These are phyloP conservation scores for Spatholobus suberectus DNA, from an alignment of 306 rosid genomes.

Conservation along the genomic window DNA sequence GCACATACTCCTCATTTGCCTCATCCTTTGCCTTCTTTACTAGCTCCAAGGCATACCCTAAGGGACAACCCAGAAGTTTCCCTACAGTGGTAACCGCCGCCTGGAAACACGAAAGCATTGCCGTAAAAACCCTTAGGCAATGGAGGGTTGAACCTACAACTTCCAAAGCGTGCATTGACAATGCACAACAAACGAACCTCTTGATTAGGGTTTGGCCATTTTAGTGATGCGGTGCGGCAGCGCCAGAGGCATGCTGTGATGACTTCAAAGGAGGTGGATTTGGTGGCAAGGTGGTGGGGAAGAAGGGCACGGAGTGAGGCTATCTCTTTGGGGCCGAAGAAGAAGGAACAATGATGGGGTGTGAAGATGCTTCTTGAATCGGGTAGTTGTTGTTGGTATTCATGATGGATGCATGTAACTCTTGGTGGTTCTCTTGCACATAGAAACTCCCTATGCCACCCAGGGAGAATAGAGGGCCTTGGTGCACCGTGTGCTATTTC, in stretches of 20 bases:
- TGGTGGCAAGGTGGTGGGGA: not conserved
- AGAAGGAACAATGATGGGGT: constrained; percentile 28
- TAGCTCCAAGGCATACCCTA: constrained; percentile 2
- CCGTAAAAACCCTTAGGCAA: constrained; percentile 28
- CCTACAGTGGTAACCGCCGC: constrained; percentile 4
- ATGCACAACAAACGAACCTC: constrained; percentile 30
- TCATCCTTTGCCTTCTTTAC: constrained; percentile 24
- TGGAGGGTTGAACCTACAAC: constrained; percentile 5
- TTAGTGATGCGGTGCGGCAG: not conserved
- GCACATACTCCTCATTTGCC: constrained; percentile 35
- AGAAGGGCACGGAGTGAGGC: not conserved
- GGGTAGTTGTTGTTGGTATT: constrained; percentile 13
- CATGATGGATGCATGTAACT: not conserved
- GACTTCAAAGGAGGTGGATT: not conserved
- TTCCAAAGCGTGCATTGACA: constrained; percentile 19
- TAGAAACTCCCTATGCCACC: constrained; percentile 25
- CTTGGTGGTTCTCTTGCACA: constrained; percentile 34
- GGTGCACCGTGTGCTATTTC: constrained; percentile 24
- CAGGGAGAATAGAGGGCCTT: constrained; percentile 19
- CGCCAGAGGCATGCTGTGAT: constrained; percentile 28
- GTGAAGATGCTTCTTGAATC: not conserved
- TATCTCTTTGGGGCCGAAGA: constrained; percentile 33
- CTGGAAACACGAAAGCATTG: constrained; percentile 24
- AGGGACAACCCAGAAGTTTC: not conserved
- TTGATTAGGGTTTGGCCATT: not conserved